A percentile compares a stretch with the other conserved stretches of the same genome.
These are phyloP conservation scores for Marchantia paleacea DNA, from an alignment of 225 moss, liverwort and hornwort species.

Conservation along the genomic window DNA sequence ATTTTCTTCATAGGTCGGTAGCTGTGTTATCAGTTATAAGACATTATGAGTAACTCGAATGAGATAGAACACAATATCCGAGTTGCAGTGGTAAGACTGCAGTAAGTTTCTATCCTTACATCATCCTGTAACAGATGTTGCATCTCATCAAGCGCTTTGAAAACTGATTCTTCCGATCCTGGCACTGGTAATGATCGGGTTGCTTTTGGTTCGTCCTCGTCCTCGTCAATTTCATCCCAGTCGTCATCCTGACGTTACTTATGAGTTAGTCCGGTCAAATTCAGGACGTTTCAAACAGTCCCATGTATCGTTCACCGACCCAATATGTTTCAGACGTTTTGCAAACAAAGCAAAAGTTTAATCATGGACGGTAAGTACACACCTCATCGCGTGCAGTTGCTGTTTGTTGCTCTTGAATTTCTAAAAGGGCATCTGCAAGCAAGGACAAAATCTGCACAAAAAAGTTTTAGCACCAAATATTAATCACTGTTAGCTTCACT, in stretches of 20 bases:
- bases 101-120: conserved; percentile 34
- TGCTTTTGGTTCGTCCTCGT: conserved; percentile 38
- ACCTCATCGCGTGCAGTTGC: conserved; percentile 52
- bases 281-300: no score
- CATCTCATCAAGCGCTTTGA: conserved; percentile 53
- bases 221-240: conserved; percentile 77
- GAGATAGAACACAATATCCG: background rate
- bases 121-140: conserved; percentile 65
- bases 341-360: background rate
- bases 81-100: background rate
- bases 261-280: no score
- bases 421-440: conserved; percentile 73
- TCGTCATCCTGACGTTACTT: conserved; percentile 60
- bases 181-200: conserved; percentile 31
- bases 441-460: conserved; percentile 64
- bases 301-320: no score
- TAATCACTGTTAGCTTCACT: no score
- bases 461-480: background rate
- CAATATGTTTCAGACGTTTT: no score
- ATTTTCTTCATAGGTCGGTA: no score
- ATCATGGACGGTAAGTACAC: background rate
- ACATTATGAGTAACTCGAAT: no score
- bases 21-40: no score
- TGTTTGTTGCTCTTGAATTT: conserved; percentile 72
- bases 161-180: conserved; percentile 58